phyloP scores from a whole-genome alignment of 768 basidiomycete genomes.

The Rhizopogon rudus region DNA sequence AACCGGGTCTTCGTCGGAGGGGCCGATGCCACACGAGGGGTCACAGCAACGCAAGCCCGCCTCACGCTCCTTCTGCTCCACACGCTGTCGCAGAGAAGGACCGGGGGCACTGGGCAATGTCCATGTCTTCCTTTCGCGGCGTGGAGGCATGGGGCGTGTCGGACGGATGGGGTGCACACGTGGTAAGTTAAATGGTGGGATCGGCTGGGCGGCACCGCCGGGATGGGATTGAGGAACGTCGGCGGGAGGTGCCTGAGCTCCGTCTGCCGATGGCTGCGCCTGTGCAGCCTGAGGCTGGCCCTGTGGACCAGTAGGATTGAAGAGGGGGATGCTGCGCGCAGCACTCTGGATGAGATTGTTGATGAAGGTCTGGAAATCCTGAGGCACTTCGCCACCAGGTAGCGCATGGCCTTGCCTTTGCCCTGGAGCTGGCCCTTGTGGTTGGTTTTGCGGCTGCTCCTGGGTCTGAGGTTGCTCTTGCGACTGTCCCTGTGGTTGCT shows the following conservation, averaged over 20 bases:
- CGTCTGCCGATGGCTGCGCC: conserved; percentile 1
- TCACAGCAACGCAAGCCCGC: conserved; percentile 70
- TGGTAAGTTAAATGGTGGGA: conserved; percentile 7
- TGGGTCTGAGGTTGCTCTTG: neutral
- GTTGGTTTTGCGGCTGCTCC: neutral
- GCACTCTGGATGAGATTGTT: neutral
- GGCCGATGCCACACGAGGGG: conserved; percentile 68
- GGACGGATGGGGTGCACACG: conserved; percentile 12
- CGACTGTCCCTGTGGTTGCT: neutral
- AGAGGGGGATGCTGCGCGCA: neutral
- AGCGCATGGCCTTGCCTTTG: neutral
- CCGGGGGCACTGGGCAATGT: conserved; percentile 60
- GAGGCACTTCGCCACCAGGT: neutral
- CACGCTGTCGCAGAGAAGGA: conserved; percentile 62
- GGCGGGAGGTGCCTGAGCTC: conserved; percentile 8
- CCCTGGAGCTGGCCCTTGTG: neutral
- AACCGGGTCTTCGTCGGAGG: conserved; percentile 66
- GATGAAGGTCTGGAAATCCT: neutral
- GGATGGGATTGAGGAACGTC: conserved; percentile 9
- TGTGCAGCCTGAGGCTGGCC: conserved; percentile 10
- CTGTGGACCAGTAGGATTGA: neutral
- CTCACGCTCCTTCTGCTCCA: conserved; percentile 71
- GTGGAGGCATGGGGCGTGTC: conserved; percentile 20
- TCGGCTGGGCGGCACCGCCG: neutral
- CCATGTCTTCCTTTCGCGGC: conserved; percentile 46